Conservation (phyloP, 495 filamentous ascomycete species). For the Neurospora sp. region DNA sequence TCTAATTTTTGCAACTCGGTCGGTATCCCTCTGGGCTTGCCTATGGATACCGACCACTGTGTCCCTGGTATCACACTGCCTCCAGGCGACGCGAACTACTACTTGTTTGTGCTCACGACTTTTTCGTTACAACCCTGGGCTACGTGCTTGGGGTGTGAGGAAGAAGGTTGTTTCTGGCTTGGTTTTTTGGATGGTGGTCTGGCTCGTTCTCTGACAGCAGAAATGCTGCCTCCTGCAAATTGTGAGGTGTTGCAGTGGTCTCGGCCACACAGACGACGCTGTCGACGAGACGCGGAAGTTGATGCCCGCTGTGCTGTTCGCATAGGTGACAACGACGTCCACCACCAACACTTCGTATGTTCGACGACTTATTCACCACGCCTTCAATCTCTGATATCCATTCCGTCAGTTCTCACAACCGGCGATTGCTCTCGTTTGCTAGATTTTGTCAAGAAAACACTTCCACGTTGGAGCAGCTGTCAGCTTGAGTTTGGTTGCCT, state of each 20-base stretch:
- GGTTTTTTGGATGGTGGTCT: not conserved
- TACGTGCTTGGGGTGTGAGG: conserved; percentile 17
- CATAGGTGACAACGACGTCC: not conserved
- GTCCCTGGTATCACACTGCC: conserved; percentile 26
- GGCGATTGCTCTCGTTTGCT: not conserved
- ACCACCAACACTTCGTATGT: not conserved
- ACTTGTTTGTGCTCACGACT: not conserved
- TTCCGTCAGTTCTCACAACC: not conserved
- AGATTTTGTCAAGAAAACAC: not conserved
- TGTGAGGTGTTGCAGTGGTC: not conserved
- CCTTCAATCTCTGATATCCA: not conserved
- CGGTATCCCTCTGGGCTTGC: conserved; percentile 44
- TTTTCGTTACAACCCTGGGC: conserved; percentile 22
- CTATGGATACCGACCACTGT: conserved; percentile 16
- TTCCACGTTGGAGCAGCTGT: not conserved
- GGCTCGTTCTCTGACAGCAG: not conserved
- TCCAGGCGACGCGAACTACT: conserved; percentile 21
- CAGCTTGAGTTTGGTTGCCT: not conserved
- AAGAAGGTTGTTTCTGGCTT: conserved; percentile 6
- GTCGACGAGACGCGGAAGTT: not conserved
- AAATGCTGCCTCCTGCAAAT: not conserved
- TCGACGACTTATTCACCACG: not conserved
- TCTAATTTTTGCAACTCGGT: conserved; percentile 58
- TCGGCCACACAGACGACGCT: not conserved
- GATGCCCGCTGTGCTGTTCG: not conserved